Percentiles rank a stretch among this genome's conserved stretches.
Conservation (phyloP, 208 protist species). For the Crithidia thermophila region DNA sequence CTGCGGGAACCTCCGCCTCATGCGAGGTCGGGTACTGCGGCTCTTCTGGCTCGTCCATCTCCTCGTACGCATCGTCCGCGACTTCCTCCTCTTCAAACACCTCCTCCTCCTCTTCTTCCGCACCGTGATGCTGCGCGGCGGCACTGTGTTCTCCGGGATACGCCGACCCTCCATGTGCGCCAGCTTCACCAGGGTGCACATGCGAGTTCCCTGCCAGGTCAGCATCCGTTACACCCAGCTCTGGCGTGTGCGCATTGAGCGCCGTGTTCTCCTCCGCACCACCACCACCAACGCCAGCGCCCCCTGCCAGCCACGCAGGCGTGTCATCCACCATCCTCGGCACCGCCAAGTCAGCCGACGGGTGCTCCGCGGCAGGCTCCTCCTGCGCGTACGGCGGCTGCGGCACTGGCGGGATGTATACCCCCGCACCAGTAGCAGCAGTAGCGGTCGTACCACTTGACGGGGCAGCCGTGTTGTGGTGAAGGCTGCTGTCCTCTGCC, state of each 20-base stretch:
- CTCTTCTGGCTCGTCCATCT: constrained; percentile 18
- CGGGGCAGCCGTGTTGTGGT: no score
- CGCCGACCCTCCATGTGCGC: no score
- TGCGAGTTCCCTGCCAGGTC: no score
- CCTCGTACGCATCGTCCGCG: constrained; percentile 19
- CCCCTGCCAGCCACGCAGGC: constrained; percentile 26
- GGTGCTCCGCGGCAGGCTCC: not conserved
- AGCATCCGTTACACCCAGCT: not conserved
- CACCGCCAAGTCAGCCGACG: not conserved
- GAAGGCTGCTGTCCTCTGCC: not conserved
- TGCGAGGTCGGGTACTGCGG: not conserved
- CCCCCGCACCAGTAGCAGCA: not conserved
- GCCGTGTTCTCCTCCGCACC: not conserved
- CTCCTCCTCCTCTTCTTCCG: not conserved
- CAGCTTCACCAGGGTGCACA: no score
- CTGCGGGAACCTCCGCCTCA: not conserved
- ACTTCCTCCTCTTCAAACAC: constrained; percentile 17
- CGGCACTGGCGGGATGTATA: constrained; percentile 12
- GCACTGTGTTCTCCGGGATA: not conserved
- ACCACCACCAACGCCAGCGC: not conserved
- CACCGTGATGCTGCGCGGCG: not conserved
- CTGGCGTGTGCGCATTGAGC: not conserved
- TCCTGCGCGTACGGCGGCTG: constrained; percentile 11
- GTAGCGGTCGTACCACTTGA: no score
- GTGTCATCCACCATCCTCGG: constrained; percentile 2